Evolutionary conservation across 192 early-diverging fungal genomes (phyloP).

Genomic region (Coemansia guatemalensis): DNA sequence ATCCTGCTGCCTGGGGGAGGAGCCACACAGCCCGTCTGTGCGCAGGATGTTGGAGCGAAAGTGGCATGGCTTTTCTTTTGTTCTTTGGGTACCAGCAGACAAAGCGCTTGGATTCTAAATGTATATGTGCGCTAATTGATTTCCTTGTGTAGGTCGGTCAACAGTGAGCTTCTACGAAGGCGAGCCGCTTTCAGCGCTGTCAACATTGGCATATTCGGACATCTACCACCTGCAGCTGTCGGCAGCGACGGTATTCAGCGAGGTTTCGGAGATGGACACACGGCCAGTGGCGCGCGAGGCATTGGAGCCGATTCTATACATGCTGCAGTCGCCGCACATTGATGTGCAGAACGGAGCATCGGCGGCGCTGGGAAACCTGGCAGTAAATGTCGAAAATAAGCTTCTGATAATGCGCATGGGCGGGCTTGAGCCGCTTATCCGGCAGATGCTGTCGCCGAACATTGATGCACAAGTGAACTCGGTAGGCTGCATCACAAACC

Average conservation of each 20-base stretch:
- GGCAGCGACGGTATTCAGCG: constrained; percentile 84
- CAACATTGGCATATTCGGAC: constrained; percentile 81
- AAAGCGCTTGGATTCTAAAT: not conserved
- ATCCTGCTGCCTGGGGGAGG: too few species aligned
- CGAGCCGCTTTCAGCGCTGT: constrained; percentile 74
- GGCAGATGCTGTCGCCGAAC: constrained; percentile 81
- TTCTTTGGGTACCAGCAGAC: not conserved
- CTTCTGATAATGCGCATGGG: constrained; percentile 80
- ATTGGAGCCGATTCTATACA: constrained; percentile 76
- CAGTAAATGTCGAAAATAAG: constrained; percentile 74
- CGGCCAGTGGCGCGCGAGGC: constrained; percentile 73
- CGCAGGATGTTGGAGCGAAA: too few species aligned
- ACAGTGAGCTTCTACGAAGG: constrained; percentile 84
- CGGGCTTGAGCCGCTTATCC: constrained; percentile 80
- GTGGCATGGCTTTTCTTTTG: not conserved
- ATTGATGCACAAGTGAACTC: constrained; percentile 93
- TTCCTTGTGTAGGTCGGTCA: constrained; percentile 59
- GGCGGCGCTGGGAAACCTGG: constrained; percentile 88
- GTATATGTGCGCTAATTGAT: constrained; percentile 4
- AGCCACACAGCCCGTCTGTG: too few species aligned
- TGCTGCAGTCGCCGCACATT: constrained; percentile 79
- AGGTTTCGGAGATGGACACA: constrained; percentile 85
- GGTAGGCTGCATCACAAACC: constrained; percentile 91
- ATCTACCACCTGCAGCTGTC: constrained; percentile 83
- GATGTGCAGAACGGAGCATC: constrained; percentile 84